A percentile compares a stretch with the other conserved stretches of the same genome.
phyloP scores from a whole-genome alignment of 345 rosid species.

The Mercurialis annua region DNA sequence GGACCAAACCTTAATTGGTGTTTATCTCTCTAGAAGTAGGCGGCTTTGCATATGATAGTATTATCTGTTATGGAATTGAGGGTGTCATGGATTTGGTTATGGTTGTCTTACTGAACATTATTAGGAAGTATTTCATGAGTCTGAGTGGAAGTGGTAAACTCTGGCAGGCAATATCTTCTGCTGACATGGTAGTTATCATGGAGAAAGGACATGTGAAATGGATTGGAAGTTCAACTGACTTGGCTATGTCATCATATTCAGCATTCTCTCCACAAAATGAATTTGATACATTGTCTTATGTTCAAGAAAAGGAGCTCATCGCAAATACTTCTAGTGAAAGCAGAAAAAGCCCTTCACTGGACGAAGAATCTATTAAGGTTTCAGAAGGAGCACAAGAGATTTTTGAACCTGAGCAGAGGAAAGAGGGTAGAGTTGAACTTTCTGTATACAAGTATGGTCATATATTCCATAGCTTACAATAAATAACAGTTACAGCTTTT shows the following conservation, averaged over 20 bases:
- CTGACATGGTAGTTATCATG: conserved; percentile 73
- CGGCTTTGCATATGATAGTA: not conserved
- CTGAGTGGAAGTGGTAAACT: not conserved
- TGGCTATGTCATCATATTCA: conserved; percentile 46
- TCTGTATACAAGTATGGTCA: conserved; percentile 64
- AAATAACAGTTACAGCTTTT: not conserved
- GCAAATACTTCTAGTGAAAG: conserved; percentile 24
- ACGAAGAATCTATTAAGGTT: conserved; percentile 28
- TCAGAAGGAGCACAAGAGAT: conserved; percentile 48
- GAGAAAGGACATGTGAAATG: conserved; percentile 70
- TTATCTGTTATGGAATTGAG: not conserved
- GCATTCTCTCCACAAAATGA: conserved; percentile 43
- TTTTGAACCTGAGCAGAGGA: conserved; percentile 61
- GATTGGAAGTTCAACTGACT: conserved; percentile 66
- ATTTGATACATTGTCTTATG: conserved; percentile 36
- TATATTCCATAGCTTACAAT: not conserved
- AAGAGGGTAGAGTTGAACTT: conserved; percentile 80
- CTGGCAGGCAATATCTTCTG: conserved; percentile 77
- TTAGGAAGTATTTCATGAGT: not conserved
- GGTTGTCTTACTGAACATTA: not conserved
- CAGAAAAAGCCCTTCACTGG: conserved; percentile 20
- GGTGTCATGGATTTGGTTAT: not conserved
- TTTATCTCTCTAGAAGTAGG: not conserved
- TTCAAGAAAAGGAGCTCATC: conserved; percentile 25
- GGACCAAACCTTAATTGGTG: not conserved